phyloP scores from a whole-genome alignment of 768 basidiomycete genomes.

The Xerocomus spinulosus region DNA sequence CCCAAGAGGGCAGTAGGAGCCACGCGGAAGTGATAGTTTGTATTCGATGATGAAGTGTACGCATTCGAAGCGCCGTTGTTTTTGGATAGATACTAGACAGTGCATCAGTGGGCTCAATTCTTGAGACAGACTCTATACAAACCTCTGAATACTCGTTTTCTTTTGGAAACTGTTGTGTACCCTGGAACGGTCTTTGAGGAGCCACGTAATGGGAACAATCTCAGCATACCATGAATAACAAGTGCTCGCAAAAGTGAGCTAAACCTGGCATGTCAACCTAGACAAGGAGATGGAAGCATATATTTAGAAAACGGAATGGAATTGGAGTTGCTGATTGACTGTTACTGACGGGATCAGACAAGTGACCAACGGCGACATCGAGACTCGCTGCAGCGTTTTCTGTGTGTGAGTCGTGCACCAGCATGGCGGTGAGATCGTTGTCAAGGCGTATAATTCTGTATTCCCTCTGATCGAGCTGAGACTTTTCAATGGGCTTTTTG shows the following conservation, averaged over 20 bases:
- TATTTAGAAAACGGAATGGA: background rate
- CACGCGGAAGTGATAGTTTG: slow-evolving; percentile 82
- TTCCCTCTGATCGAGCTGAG: slow-evolving; percentile 71
- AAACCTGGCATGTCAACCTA: slow-evolving; percentile 88
- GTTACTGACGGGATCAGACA: slow-evolving; percentile 79
- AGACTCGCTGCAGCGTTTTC: slow-evolving; percentile 95
- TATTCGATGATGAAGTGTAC: slow-evolving; percentile 87
- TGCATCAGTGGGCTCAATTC: background rate
- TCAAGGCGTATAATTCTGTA: slow-evolving; percentile 80
- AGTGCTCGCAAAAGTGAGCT: slow-evolving; percentile 94
- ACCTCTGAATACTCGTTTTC: slow-evolving; percentile 96
- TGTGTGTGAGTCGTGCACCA: slow-evolving; percentile 78
- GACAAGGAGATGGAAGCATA: background rate
- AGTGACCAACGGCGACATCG: slow-evolving; percentile 91
- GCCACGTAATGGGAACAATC: background rate
- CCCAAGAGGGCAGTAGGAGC: slow-evolving; percentile 57
- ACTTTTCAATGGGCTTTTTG: slow-evolving; percentile 59
- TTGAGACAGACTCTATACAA: slow-evolving; percentile 7
- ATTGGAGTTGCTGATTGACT: background rate
- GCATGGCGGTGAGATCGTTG: slow-evolving; percentile 83
- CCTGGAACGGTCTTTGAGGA: slow-evolving; percentile 38
- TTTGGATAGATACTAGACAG: slow-evolving; percentile 61
- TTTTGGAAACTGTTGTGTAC: slow-evolving; percentile 75
- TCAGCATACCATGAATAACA: slow-evolving; percentile 83
- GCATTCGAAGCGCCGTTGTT: slow-evolving; percentile 90